Evolutionary conservation across 495 filamentous ascomycete species (phyloP).

Genomic region (Penicillium diatomitis): DNA sequence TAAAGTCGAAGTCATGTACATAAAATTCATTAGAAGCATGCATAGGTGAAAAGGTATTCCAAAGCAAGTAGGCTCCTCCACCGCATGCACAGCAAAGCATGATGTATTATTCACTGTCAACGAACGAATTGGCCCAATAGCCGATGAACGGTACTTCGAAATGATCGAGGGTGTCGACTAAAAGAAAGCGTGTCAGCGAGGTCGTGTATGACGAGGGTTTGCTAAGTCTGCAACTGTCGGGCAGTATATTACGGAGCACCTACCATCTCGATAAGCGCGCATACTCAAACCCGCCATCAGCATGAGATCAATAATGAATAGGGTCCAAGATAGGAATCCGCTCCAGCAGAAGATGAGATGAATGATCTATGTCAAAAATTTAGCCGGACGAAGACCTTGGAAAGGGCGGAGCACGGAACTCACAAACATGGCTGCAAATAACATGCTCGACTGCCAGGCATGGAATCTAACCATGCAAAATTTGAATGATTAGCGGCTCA

Average conservation of each 20-base stretch:
- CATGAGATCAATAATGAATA: slow-evolving; percentile 64
- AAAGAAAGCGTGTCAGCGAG: neutral
- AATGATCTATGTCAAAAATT: slow-evolving; percentile 37
- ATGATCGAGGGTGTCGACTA: slow-evolving; percentile 81
- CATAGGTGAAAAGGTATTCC: slow-evolving; percentile 14
- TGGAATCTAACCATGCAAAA: slow-evolving; percentile 60
- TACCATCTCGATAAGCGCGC: slow-evolving; percentile 78
- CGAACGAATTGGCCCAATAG: slow-evolving; percentile 71
- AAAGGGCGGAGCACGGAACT: slow-evolving; percentile 12
- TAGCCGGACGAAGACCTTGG: neutral
- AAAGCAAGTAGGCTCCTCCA: slow-evolving; percentile 5
- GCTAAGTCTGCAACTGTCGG: too few species aligned
- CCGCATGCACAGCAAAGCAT: neutral
- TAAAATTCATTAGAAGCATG: slow-evolving; percentile 3
- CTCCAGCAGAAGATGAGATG: slow-evolving; percentile 85
- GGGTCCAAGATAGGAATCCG: slow-evolving; percentile 69
- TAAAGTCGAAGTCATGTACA: neutral
- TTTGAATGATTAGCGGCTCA: neutral
- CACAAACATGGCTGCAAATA: slow-evolving; percentile 80
- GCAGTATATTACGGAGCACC: slow-evolving; percentile 4
- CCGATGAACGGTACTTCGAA: slow-evolving; percentile 82
- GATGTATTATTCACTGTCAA: slow-evolving; percentile 71
- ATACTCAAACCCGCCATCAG: slow-evolving; percentile 70
- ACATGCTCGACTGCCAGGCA: slow-evolving; percentile 85
- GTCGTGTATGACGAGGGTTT: too few species aligned